Base-by-base conservation (phyloP, 139 green algal genomes). In the Closterium sp. region DNA sequence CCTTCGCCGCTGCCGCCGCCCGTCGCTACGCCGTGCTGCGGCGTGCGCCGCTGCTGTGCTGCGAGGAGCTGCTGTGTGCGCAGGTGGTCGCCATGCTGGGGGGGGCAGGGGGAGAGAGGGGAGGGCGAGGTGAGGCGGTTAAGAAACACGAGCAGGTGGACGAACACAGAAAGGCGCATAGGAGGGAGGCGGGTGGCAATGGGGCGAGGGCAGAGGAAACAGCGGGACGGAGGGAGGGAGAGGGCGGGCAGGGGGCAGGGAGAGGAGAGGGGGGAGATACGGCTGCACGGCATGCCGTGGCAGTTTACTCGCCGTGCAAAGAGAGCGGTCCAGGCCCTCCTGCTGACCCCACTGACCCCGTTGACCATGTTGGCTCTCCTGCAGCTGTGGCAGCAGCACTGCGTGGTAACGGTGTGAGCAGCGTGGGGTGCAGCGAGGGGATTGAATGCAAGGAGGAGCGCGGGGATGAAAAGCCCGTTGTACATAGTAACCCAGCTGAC, bases 1-100 rank as follows among this genome's bases (percentile, higher is more conserved):
- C 55, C 5, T 92, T 91, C 76, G 94, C 93, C 32, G 35, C 43
- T 36, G 91, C 86, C 7, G 38, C 86, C 9, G 10, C 31, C 25
- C 38, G 55, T 0, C 83, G 91, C 35, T 93, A 93, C 84, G 32
- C 23, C 28, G n/a, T 88, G 32, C 35, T 93, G 38, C 69, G n/a
- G 23, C 85, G 32, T n/a, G 12, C 64, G 35, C 86, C 38, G 30
- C 34, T 93, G n/a, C n/a, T 93, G n/a, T 88, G 86, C 23, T 36
- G 88, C 34, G 91, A 93, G 38, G 86, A 93, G 30, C 86, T 93
- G 31, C 31, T 93, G 19, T 93, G 90, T 69, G 7, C 7, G 7
- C 33, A 93, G 66, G 85, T 87, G 23, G 33, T 36, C 3, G 34
- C 76, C 2, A 10, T 93, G 35, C 64, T 84, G 86, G 86, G 25